Evolutionary conservation across 2,329 filamentous ascomycete species (phyloP), one percentile per base, ranked within the genome.

Genomic region (Scytalidium sp.): DNA sequence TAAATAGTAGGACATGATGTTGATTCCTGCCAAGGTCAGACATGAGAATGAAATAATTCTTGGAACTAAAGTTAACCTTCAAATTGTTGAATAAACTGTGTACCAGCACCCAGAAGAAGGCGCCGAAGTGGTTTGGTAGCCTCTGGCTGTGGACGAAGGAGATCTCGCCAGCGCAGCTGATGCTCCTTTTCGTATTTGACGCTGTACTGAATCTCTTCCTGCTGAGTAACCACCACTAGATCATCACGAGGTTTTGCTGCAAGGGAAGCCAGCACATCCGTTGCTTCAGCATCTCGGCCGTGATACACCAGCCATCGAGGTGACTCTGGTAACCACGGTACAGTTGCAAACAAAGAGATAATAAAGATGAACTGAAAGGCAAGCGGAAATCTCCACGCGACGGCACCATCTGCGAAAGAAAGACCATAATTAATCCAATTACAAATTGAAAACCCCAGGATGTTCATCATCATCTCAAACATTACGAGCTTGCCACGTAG

Each of bases 371-470:
- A 66, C 51, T 76, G 73, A 8, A 76, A 63, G 1, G 69, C 73
- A 3, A 76, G 56, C 0, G 73, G 72, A 41, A 84, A 83, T 2
- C 81, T 71, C 81, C 75, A 75, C 17, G 70, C 62, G 29, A 76
- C 70, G 71, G 40, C 68, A 64, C 3, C 66, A 73, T 5, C 47
- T 15, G 73, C 72, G 53, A 78, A 80, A 5, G 74, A 77, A 50
- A 80, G 68, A 20, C 78, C 79, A 23, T 79, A 73, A 52, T 81
- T 78, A 49, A 83, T 71, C 79, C 78, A 83, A 63, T 81, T 81
- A 1, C 73, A 76, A 29, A 81, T 70, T 9, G n/a, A 46, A 25
- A 46, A 46, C 13, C 45, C 45, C 2, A 23, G 19, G 23, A 41
- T 29, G 27, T 46, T 46, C 45, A 46, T 22, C 15, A 41, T 20